A percentile compares a stretch with the other conserved stretches of the same genome.
These are phyloP conservation scores for Datisca glomerata DNA, from an alignment of 306 rosid genomes.

Conservation along the genomic window DNA sequence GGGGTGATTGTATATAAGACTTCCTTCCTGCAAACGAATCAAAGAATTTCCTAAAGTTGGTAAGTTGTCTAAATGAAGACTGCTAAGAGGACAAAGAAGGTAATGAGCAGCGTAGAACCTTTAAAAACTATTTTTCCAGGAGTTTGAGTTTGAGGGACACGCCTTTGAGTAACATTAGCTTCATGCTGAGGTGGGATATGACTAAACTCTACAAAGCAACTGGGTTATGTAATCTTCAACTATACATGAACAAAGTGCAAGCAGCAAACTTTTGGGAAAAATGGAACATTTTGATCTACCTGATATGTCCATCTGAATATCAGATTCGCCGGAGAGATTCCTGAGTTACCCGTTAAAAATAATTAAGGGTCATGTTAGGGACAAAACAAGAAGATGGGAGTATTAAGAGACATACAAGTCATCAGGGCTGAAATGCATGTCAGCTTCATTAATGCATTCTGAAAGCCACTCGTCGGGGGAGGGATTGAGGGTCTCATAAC, in stretches of 20 bases:
- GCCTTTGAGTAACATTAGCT: slow-evolving; percentile 28
- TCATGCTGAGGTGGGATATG: slow-evolving; percentile 31
- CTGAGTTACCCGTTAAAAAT: slow-evolving; percentile 33
- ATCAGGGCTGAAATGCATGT: slow-evolving; percentile 47
- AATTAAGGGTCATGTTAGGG: slow-evolving; percentile 12
- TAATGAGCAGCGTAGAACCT: slow-evolving; percentile 33
- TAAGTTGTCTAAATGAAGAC: no score
- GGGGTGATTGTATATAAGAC: slow-evolving; percentile 51
- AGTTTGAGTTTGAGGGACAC: slow-evolving; percentile 25
- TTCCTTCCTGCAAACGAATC: slow-evolving; percentile 52
- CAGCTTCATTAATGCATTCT: slow-evolving; percentile 56
- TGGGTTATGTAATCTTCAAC: not conserved
- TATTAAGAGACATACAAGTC: slow-evolving; percentile 44
- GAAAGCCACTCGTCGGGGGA: slow-evolving; percentile 72
- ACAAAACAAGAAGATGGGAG: slow-evolving; percentile 8
- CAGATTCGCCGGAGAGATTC: slow-evolving; percentile 36
- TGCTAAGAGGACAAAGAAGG: not conserved
- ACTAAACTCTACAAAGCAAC: slow-evolving; percentile 29
- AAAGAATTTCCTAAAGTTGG: not conserved
- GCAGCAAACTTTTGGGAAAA: slow-evolving; percentile 1
- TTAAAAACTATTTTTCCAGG: slow-evolving; percentile 48
- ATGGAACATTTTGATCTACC: slow-evolving; percentile 33
- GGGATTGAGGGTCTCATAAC: slow-evolving; percentile 40
- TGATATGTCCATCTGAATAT: slow-evolving; percentile 42
- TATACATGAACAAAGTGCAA: not conserved